Percentiles rank a stretch among this genome's conserved stretches.
Evolutionary conservation across 2,329 filamentous ascomycete genomes (phyloP).

Genomic region (Alternaria viburni): DNA sequence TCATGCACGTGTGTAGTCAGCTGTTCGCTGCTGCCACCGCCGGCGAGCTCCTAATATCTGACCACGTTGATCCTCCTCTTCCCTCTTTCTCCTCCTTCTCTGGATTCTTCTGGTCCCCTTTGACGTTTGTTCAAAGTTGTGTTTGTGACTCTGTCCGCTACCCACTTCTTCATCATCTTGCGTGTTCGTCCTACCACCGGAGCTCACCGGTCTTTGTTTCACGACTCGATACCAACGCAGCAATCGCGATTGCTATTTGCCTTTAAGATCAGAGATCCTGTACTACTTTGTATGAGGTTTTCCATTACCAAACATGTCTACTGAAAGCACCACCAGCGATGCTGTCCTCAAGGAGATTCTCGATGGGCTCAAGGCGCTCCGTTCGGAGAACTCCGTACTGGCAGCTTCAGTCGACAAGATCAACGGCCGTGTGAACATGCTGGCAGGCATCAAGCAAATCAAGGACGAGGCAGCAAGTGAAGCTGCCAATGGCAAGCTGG

Average conservation of each 20-base stretch:
- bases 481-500: slow-evolving; percentile 29
- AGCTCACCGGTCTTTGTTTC: slow-evolving; percentile 18
- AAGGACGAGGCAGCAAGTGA: slow-evolving; percentile 55
- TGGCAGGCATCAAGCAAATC: slow-evolving; percentile 64
- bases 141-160: slow-evolving; percentile 10
- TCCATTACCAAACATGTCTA: slow-evolving; percentile 33
- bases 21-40: slow-evolving; percentile 16
- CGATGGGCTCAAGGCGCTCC: slow-evolving; percentile 60
- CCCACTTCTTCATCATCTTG: slow-evolving; percentile 1
- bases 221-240: slow-evolving; percentile 12
- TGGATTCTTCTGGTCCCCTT: slow-evolving; percentile 18
- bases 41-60: slow-evolving; percentile 21
- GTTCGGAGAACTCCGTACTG: slow-evolving; percentile 62
- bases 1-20: slow-evolving; percentile 24
- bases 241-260: background rate
- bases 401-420: slow-evolving; percentile 65
- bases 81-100: slow-evolving; percentile 14
- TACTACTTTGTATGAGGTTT: background rate
- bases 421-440: slow-evolving; percentile 66
- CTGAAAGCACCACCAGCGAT: slow-evolving; percentile 39
- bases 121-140: slow-evolving; percentile 11
- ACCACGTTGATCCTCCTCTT: slow-evolving; percentile 18
- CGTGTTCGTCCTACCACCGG: slow-evolving; percentile 7
- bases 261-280: background rate
- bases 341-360: slow-evolving; percentile 62